Evolutionary conservation across 2,329 filamentous ascomycete species (phyloP).

Genomic region (Colletotrichum sp.): DNA sequence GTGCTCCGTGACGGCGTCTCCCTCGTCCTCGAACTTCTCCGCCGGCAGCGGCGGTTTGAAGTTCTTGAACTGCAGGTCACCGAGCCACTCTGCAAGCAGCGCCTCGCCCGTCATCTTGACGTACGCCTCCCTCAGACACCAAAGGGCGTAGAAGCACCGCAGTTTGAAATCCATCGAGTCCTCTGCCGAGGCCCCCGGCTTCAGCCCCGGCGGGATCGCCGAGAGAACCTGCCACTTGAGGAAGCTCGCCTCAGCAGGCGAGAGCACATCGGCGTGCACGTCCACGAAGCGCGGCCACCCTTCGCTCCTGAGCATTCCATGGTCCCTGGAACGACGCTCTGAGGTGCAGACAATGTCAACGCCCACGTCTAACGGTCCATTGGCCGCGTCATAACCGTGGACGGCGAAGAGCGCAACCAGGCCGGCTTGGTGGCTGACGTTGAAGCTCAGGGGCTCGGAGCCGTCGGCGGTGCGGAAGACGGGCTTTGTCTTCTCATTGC

Average conservation of each 20-base stretch:
- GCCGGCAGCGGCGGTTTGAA: conserved; percentile 60
- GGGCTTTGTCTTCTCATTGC: conserved; percentile 61
- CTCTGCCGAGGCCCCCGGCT: conserved; percentile 31
- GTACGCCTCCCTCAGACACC: conserved; percentile 82
- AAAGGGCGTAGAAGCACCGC: conserved; percentile 76
- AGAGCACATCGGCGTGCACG: conserved; percentile 75
- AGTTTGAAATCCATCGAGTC: conserved; percentile 65
- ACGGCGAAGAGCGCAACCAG: conserved; percentile 71
- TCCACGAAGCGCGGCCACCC: conserved; percentile 74
- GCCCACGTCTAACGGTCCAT: conserved; percentile 58
- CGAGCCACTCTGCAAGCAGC: conserved; percentile 75
- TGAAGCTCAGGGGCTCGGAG: conserved; percentile 65
- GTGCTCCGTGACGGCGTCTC: conserved; percentile 37
- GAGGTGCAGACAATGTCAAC: conserved; percentile 78
- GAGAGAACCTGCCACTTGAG: conserved; percentile 56
- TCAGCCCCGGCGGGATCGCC: conserved; percentile 24
- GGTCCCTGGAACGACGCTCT: conserved; percentile 70
- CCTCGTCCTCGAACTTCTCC: conserved; percentile 33
- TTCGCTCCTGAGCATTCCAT: conserved; percentile 54
- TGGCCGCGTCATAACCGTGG: conserved; percentile 29
- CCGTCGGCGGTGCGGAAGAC: conserved; percentile 55
- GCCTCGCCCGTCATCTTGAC: conserved; percentile 85
- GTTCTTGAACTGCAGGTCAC: conserved; percentile 70
- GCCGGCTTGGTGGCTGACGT: conserved; percentile 80
- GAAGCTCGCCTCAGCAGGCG: conserved; percentile 62